Base-by-base conservation (phyloP, 306 rosid genomes). In the Gynostemma pentaphyllum region DNA sequence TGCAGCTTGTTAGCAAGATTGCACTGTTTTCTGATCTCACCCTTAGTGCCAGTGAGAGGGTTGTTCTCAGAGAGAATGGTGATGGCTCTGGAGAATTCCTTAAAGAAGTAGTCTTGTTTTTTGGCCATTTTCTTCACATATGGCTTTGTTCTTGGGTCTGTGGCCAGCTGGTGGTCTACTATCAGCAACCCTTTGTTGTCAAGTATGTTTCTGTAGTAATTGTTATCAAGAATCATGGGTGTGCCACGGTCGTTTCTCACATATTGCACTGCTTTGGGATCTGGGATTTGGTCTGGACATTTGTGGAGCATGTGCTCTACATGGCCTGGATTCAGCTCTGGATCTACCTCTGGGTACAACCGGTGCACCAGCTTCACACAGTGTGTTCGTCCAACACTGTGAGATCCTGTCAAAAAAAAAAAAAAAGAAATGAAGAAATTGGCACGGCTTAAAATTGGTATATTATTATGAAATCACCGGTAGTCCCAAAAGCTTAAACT, bases 311-410 rank as follows among this genome's bases (percentile, higher is more conserved):
- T 84, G 87, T 92, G 98, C 30, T 82, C 87, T 0, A 92, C 78
- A 48, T 92, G 98, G 39, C 77, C 78, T 0, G 90, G 90, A 71
- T 92, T 92, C 23, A 92, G 81, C 2, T 44, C 83, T 41, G 94
- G 84, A 66, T 86, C 98, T 32, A 92, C 82, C 68, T 92, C 90
- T 27, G 98, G 98, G 82, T 92, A 92, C 62, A 92, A 32, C 47
- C 98, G 96, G 88, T 92, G 98, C 56, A 92, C 96, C 75, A 92
- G 41, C 79, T 92, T 92, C 78, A 84, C 95, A 80, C 96, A 92
- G 70, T 88, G 98, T 34, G 98, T 92, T 73, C 96, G 44, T 2
- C 98, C 98, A 21, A 92, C 98, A 66, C 96, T 92, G 76, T 92
- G 98, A 60, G 98, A 77, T 76, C 96, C 98, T 90, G 81, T 59